Percentiles rank a stretch among this genome's conserved stretches.
Conservation (phyloP, 1,284 basidiomycete species). For the Dichomitus squalens region DNA sequence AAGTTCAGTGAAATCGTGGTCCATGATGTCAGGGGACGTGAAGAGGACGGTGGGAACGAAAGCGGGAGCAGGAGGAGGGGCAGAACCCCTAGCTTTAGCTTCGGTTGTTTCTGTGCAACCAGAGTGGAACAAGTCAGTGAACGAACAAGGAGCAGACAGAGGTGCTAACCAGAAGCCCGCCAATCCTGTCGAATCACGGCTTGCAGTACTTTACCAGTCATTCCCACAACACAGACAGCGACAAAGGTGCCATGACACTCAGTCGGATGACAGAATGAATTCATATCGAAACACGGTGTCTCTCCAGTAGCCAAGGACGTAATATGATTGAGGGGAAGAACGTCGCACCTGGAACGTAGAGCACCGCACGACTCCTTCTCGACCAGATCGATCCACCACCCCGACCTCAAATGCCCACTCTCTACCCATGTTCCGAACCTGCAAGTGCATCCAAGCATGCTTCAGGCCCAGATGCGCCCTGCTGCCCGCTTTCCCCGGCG, state of each 20-base stretch:
- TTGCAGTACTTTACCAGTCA: no score
- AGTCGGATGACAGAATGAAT: no score
- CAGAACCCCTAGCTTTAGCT: constrained; percentile 43
- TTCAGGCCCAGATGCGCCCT: constrained; percentile 57
- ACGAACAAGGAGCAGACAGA: neutral
- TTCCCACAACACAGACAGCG: no score
- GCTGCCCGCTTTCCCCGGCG: neutral
- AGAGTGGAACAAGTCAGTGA: constrained; percentile 2
- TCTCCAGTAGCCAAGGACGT: no score
- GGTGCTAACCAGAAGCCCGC: neutral
- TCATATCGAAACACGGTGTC: no score
- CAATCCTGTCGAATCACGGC: no score
- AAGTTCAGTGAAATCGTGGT: constrained; percentile 66
- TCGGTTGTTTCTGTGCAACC: constrained; percentile 55
- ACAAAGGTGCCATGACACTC: no score
- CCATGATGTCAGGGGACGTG: constrained; percentile 72
- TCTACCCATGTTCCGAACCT: constrained; percentile 68
- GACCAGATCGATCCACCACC: constrained; percentile 62
- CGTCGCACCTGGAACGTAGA: constrained; percentile 80
- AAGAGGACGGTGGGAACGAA: constrained; percentile 56
- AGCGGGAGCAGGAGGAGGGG: constrained; percentile 76
- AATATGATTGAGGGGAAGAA: constrained; percentile 5
- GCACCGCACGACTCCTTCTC: constrained; percentile 64
- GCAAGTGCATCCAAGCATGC: constrained; percentile 76
- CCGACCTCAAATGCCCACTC: constrained; percentile 81